Conservation (phyloP, 202 grass and related monocot genomes). For the Hordeum pubiflorum region DNA sequence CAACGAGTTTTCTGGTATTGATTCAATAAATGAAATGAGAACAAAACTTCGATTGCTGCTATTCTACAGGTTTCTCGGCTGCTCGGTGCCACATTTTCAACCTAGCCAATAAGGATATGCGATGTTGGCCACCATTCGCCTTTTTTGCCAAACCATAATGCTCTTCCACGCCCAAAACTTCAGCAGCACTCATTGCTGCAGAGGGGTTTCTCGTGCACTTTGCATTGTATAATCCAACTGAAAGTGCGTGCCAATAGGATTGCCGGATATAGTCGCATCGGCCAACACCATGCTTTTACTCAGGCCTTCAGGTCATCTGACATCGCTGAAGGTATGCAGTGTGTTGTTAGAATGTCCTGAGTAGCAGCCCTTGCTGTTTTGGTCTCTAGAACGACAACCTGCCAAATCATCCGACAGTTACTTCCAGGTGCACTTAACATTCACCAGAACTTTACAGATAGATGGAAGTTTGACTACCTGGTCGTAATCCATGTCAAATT, state of each 20-base stretch:
- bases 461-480: conserved; percentile 41
- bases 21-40: conserved; percentile 12
- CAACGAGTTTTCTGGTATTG: neutral
- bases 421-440: neutral
- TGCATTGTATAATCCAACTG: neutral
- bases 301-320: conserved; percentile 88
- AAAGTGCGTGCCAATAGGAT: neutral
- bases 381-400: conserved; percentile 80
- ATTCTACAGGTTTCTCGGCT: conserved; percentile 13
- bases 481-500: conserved; percentile 90
- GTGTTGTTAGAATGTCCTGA: conserved; percentile 71
- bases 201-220: neutral
- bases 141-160: conserved; percentile 4
- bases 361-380: conserved; percentile 87
- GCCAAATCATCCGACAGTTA: conserved; percentile 4
- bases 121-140: neutral
- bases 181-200: neutral
- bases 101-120: neutral
- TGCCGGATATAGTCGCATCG: neutral
- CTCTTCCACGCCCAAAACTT: neutral
- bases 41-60: conserved; percentile 21
- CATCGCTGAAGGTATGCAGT: conserved; percentile 90
- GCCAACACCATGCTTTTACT: conserved; percentile 6
- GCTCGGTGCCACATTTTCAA: neutral
- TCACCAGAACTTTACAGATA: neutral